Percentiles rank a stretch among this genome's conserved stretches.
Conservation (phyloP, 805 yeast genomes). For the Candida xiaguanensis region DNA sequence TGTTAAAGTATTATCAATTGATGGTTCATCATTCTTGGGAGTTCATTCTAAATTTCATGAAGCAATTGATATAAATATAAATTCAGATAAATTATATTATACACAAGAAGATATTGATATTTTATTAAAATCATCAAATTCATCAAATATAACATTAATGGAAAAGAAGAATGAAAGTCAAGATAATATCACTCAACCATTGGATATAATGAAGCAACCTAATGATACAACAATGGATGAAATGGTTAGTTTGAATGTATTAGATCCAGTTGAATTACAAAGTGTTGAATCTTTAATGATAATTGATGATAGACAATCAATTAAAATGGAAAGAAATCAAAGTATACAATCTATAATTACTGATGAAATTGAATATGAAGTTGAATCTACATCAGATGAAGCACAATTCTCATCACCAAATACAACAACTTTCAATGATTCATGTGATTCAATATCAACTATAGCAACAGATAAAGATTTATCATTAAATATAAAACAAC, state of each 20-base stretch:
- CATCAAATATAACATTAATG: not conserved
- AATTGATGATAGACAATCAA: too few species aligned
- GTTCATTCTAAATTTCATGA: conserved; percentile 44
- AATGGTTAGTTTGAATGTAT: too few species aligned
- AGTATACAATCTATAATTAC: not conserved
- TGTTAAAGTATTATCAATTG: conserved; percentile 48
- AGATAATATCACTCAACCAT: conserved; percentile 11
- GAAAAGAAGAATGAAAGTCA: not conserved
- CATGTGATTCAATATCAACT: conserved; percentile 32
- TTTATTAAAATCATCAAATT: conserved; percentile 11
- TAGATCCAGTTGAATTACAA: not conserved
- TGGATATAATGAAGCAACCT: conserved; percentile 4
- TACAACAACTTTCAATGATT: conserved; percentile 18
- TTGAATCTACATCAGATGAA: not conserved
- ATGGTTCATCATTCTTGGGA: conserved; percentile 53
- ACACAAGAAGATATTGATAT: conserved; percentile 25
- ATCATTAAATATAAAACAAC: conserved; percentile 4
- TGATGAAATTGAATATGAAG: not conserved
- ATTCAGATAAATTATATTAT: conserved; percentile 24
- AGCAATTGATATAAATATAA: conserved; percentile 21
- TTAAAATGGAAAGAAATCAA: not conserved
- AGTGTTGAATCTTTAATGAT: too few species aligned
- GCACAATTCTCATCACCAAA: conserved; percentile 6
- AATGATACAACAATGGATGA: conserved; percentile 1
- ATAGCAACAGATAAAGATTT: conserved; percentile 19